phyloP scores from a whole-genome alignment of 192 early-diverging fungal species.

The Podila minutissima region DNA sequence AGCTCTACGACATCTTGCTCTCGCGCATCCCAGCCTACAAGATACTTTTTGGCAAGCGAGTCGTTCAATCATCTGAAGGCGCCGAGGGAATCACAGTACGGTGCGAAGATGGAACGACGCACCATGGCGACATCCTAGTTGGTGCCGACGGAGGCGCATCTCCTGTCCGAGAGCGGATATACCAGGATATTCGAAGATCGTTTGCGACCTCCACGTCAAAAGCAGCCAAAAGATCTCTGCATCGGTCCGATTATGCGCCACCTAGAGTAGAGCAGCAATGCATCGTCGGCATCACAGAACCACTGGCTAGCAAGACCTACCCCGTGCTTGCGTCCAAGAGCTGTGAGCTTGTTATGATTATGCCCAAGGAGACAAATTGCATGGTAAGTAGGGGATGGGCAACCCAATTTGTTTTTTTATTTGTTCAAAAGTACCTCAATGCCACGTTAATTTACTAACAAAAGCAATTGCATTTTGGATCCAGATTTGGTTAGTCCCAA shows the following conservation, averaged over 20 bases:
- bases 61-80: not conserved
- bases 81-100: constrained; percentile 8
- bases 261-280: constrained; percentile 3
- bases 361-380: constrained; percentile 9
- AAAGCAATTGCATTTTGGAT: not conserved
- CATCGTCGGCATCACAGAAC: constrained; percentile 4
- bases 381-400: not conserved
- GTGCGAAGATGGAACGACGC: constrained; percentile 7
- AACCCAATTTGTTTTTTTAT: not conserved
- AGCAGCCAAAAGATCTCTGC: not conserved
- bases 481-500: constrained; percentile 5
- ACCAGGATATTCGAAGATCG: not conserved
- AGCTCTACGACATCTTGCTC: constrained; percentile 14
- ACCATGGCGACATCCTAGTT: constrained; percentile 4
- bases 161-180: not conserved
- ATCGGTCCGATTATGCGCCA: not conserved
- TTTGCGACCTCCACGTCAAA: not conserved
- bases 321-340: not conserved
- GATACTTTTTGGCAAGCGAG: constrained; percentile 7
- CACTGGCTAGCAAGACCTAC: not conserved
- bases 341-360: constrained; percentile 3
- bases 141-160: constrained; percentile 7
- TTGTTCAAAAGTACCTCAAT: too few species aligned
- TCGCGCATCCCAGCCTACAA: constrained; percentile 14
- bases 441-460: not conserved